These are phyloP conservation scores for Lichtheimia ramosa DNA, from an alignment of 371 early-diverging fungal genomes.

Conservation along the genomic window DNA sequence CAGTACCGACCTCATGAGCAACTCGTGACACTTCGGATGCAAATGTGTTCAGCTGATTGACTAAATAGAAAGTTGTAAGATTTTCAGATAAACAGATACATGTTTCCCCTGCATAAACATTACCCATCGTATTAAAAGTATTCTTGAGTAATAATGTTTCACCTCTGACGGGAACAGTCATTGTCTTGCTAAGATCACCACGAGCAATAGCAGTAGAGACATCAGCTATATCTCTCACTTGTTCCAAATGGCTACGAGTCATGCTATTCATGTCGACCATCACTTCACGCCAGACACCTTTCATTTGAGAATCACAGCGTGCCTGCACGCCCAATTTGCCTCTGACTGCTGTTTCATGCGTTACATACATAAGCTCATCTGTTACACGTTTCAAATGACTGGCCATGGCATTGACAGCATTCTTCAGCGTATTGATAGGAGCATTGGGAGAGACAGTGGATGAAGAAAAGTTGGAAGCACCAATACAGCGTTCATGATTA, in stretches of 20 bases:
- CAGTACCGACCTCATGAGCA: constrained; percentile 38
- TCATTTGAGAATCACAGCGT: constrained; percentile 41
- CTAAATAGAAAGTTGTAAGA: constrained; percentile 7
- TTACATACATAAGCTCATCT: constrained; percentile 56
- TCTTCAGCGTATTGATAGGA: constrained; percentile 50
- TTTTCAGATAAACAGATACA: not conserved
- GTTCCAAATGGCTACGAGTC: constrained; percentile 18
- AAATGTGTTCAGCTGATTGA: constrained; percentile 34
- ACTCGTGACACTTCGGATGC: constrained; percentile 41
- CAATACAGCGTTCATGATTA: constrained; percentile 23
- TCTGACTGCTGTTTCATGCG: constrained; percentile 43
- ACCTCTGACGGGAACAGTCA: constrained; percentile 67
- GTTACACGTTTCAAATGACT: constrained; percentile 50
- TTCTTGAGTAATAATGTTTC: constrained; percentile 69
- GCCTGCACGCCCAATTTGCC: constrained; percentile 64
- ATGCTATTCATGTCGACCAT: constrained; percentile 51
- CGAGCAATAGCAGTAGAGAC: constrained; percentile 30
- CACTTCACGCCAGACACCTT: constrained; percentile 53
- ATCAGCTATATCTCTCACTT: constrained; percentile 33
- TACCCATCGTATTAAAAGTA: constrained; percentile 77
- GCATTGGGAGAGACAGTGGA: constrained; percentile 19
- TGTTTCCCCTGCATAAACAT: not conserved
- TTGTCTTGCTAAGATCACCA: constrained; percentile 35
- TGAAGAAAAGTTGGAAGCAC: not conserved
- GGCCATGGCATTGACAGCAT: constrained; percentile 55